Percentiles rank a stretch among this genome's conserved stretches.
Conservation (phyloP, 345 rosid species). For the Arabis alpina region DNA sequence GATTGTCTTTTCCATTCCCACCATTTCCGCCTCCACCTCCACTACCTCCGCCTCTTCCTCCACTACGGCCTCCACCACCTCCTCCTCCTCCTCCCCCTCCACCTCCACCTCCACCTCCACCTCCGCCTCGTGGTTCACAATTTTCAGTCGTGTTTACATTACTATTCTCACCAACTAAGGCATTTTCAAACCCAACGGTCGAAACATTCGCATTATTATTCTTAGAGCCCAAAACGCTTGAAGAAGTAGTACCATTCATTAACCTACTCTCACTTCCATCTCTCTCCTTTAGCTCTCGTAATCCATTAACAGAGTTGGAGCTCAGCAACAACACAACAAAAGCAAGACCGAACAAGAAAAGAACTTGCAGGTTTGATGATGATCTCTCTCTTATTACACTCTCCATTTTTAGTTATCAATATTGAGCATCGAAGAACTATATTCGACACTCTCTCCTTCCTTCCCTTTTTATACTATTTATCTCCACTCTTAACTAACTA, state of each 20-base stretch:
- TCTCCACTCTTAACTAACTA: conserved; percentile 15
- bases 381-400: conserved; percentile 25
- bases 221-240: conserved; percentile 20
- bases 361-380: conserved; percentile 14
- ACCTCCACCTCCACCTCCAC: conserved; percentile 9
- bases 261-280: conserved; percentile 26
- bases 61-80: background rate
- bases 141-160: conserved; percentile 27
- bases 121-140: conserved; percentile 36
- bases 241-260: conserved; percentile 14
- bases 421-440: conserved; percentile 31
- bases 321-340: conserved; percentile 33
- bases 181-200: conserved; percentile 25
- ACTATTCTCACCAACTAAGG: conserved; percentile 34
- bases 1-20: conserved; percentile 2
- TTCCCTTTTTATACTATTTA: conserved; percentile 27
- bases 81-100: conserved; percentile 37
- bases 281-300: conserved; percentile 40
- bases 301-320: conserved; percentile 46
- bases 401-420: conserved; percentile 23
- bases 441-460: conserved; percentile 21
- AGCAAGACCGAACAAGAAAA: conserved; percentile 31
- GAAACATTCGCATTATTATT: background rate
- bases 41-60: background rate
- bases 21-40: background rate